Evolutionary conservation across 192 early-diverging fungal genomes (phyloP).

Genomic region (Linnemannia zychae): DNA sequence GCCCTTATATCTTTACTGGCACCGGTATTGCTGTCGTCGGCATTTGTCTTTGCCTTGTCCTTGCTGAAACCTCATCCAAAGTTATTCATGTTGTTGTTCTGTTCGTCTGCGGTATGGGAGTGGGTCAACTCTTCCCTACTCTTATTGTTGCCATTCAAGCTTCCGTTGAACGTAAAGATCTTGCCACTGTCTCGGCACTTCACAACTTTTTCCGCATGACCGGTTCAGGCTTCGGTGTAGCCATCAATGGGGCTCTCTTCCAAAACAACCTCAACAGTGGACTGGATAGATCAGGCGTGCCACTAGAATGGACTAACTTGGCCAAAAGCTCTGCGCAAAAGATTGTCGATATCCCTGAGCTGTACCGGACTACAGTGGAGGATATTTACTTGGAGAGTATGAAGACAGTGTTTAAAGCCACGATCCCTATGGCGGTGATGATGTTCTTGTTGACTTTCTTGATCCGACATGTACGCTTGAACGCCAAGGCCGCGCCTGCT

Average conservation of each 20-base stretch:
- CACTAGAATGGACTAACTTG: conserved; percentile 15
- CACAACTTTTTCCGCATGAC: conserved; percentile 66
- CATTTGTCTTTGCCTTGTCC: conserved; percentile 72
- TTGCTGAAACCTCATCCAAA: conserved; percentile 62
- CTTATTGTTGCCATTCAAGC: conserved; percentile 53
- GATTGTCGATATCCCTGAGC: conserved; percentile 32
- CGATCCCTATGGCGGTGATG: conserved; percentile 50
- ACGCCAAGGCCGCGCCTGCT: conserved; percentile 16
- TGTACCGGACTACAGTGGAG: conserved; percentile 25
- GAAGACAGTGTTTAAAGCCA: conserved; percentile 54
- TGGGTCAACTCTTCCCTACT: conserved; percentile 54
- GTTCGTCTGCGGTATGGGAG: conserved; percentile 79
- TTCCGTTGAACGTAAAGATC: conserved; percentile 43
- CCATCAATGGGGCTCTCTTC: conserved; percentile 73
- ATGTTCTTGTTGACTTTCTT: conserved; percentile 49
- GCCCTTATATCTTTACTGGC: conserved; percentile 72
- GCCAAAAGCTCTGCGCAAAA: conserved; percentile 39
- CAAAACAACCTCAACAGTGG: conserved; percentile 41
- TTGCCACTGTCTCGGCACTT: conserved; percentile 53
- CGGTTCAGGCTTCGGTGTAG: conserved; percentile 66
- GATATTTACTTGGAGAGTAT: conserved; percentile 42
- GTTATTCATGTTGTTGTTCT: conserved; percentile 68
- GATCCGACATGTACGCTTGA: conserved; percentile 33
- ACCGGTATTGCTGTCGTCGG: conserved; percentile 71
- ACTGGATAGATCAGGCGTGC: neutral